Evolutionary conservation across 2,329 filamentous ascomycete species (phyloP).

Genomic region (Penicillium glabrum): DNA sequence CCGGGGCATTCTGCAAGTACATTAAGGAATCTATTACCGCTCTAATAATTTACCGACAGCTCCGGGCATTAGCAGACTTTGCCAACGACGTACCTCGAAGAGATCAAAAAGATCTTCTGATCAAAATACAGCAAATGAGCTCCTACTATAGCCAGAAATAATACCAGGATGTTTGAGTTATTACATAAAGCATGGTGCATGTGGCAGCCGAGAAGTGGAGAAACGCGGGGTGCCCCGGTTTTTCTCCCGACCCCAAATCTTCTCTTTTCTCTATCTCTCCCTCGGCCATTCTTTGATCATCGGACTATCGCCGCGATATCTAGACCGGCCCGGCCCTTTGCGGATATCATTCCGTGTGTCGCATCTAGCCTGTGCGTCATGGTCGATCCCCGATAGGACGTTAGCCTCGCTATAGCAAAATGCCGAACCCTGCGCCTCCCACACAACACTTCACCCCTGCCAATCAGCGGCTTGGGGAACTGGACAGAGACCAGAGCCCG

Average conservation of each 20-base stretch:
- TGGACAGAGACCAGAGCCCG: constrained; percentile 31
- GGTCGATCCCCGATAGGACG: constrained; percentile 22
- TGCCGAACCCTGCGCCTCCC: constrained; percentile 32
- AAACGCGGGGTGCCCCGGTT: constrained; percentile 26
- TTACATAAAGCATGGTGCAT: neutral
- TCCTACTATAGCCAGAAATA: neutral
- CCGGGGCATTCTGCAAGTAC: neutral
- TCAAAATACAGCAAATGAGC: neutral
- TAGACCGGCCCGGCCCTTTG: neutral
- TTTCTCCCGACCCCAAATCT: constrained; percentile 12
- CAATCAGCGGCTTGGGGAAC: constrained; percentile 21
- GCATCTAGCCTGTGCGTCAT: constrained; percentile 11
- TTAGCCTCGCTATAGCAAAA: constrained; percentile 33
- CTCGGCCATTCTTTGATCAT: constrained; percentile 12
- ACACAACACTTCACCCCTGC: constrained; percentile 22
- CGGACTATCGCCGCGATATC: constrained; percentile 12
- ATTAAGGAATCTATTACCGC: neutral
- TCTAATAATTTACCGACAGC: neutral
- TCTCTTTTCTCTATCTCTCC: constrained; percentile 7
- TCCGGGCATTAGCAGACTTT: neutral
- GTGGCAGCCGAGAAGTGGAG: constrained; percentile 13
- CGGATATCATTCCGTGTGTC: constrained; percentile 2
- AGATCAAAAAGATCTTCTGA: neutral
- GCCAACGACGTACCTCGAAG: neutral
- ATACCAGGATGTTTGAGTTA: neutral